phyloP scores from a whole-genome alignment of 768 basidiomycete species.

The Collybia nuda region DNA sequence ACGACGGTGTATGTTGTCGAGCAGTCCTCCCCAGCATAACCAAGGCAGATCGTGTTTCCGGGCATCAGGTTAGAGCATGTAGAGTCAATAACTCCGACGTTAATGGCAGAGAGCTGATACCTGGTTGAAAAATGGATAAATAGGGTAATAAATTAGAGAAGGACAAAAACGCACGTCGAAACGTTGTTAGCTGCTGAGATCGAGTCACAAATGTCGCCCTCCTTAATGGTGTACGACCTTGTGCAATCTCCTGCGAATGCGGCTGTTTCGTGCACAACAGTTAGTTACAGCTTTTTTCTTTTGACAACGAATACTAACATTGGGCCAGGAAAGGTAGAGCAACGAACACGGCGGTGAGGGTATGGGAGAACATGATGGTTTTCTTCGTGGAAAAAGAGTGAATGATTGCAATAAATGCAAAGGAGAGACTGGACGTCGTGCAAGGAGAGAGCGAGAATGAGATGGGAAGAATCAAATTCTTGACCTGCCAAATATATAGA shows the following conservation, averaged over 20 bases:
- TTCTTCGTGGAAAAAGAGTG: slow-evolving; percentile 15
- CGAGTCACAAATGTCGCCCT: slow-evolving; percentile 63
- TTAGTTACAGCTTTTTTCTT: neutral
- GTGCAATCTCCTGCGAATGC: slow-evolving; percentile 44
- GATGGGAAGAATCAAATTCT: neutral
- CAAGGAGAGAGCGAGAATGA: slow-evolving; percentile 4
- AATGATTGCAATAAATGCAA: slow-evolving; percentile 17
- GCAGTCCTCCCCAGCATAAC: slow-evolving; percentile 61
- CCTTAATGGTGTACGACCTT: slow-evolving; percentile 58
- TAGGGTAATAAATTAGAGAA: neutral
- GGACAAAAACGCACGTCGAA: slow-evolving; percentile 52
- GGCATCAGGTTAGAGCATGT: slow-evolving; percentile 59
- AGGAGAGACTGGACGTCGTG: slow-evolving; percentile 17
- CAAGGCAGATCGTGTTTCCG: slow-evolving; percentile 60
- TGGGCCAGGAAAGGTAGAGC: slow-evolving; percentile 47
- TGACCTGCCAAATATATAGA: slow-evolving; percentile 10
- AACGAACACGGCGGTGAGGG: slow-evolving; percentile 37
- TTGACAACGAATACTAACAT: slow-evolving; percentile 26
- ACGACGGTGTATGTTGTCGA: slow-evolving; percentile 54
- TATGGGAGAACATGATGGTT: slow-evolving; percentile 14
- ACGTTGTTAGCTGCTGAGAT: slow-evolving; percentile 63
- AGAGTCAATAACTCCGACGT: slow-evolving; percentile 47
- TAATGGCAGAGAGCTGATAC: slow-evolving; percentile 72
- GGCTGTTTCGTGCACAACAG: slow-evolving; percentile 15
- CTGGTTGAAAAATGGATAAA: slow-evolving; percentile 30